These are phyloP conservation scores for Aspergillus clavatus DNA, from an alignment of 2,329 filamentous ascomycete genomes.

Conservation along the genomic window DNA sequence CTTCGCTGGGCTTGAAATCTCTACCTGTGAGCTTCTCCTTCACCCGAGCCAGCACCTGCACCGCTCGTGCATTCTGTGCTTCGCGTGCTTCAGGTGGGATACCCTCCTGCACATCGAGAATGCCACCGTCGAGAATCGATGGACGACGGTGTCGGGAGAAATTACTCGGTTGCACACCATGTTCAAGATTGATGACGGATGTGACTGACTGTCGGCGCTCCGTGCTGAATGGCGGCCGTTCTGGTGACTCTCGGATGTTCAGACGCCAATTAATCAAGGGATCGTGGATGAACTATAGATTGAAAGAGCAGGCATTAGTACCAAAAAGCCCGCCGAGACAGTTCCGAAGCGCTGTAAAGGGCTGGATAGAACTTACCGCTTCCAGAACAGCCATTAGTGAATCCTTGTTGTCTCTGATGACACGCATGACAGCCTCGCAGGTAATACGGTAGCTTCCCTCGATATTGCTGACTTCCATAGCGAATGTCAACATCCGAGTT, in stretches of 20 bases:
- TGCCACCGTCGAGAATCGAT: constrained; percentile 61
- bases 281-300: constrained; percentile 86
- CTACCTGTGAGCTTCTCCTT: constrained; percentile 92
- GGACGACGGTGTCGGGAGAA: constrained; percentile 62
- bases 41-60: constrained; percentile 87
- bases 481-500: constrained; percentile 97
- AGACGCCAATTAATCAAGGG: constrained; percentile 98
- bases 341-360: neutral
- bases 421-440: constrained; percentile 97
- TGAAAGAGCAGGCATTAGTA: constrained; percentile 18
- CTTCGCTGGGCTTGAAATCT: constrained; percentile 82
- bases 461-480: constrained; percentile 99
- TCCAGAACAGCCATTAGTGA: constrained; percentile 97
- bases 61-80: constrained; percentile 84
- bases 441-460: constrained; percentile 98
- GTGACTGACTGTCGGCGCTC: constrained; percentile 59
- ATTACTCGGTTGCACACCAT: constrained; percentile 59
- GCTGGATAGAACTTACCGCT: constrained; percentile 63
- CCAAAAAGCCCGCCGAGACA: neutral
- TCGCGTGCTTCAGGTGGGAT: constrained; percentile 53
- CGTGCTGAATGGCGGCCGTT: constrained; percentile 55
- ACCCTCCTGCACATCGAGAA: constrained; percentile 40
- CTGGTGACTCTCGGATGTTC: constrained; percentile 57
- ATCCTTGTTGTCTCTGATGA: constrained; percentile 94
- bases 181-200: constrained; percentile 43